A percentile compares a stretch with the other conserved stretches of the same genome.
Evolutionary conservation across 2,329 filamentous ascomycete species (phyloP).

Genomic region (Monosporascus sp.): DNA sequence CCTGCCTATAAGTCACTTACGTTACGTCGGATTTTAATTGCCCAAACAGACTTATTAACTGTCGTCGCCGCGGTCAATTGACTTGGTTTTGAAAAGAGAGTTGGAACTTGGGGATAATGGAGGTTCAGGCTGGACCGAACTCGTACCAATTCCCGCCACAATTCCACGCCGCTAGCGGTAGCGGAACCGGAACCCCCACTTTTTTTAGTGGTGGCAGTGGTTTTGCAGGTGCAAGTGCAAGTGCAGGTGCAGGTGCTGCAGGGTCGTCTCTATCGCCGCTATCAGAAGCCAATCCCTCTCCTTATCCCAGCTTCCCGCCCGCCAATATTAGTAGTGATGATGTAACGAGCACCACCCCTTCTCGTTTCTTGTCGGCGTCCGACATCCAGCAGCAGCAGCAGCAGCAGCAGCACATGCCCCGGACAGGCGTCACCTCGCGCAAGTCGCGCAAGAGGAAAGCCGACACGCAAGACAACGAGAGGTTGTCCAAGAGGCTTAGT

Average conservation of each 20-base stretch:
- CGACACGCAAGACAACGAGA: conserved; percentile 58
- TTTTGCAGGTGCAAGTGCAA: too few relatives aligned
- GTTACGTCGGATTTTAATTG: too few relatives aligned
- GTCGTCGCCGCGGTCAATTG: too few relatives aligned
- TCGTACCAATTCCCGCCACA: neutral
- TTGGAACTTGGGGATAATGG: conserved; percentile 11
- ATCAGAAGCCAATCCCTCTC: too few relatives aligned
- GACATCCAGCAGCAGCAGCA: neutral
- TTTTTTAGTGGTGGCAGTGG: neutral
- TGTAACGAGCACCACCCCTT: too few relatives aligned
- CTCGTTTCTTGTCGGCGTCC: too few relatives aligned
- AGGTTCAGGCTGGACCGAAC: conserved; percentile 18
- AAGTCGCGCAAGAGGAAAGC: conserved; percentile 55
- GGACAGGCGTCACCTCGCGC: conserved; percentile 13
- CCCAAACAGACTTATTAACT: too few relatives aligned
- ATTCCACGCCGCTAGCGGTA: neutral
- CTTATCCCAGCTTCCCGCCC: too few relatives aligned
- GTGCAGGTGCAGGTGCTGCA: too few relatives aligned
- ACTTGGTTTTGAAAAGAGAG: too few relatives aligned
- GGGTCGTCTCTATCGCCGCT: conserved; percentile 2
- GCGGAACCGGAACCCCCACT: neutral
- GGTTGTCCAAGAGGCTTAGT: conserved; percentile 79
- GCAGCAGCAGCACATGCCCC: conserved; percentile 3
- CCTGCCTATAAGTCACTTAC: too few relatives aligned
- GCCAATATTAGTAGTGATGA: too few relatives aligned